Evolutionary conservation across 768 basidiomycete species (phyloP).

Genomic region (Rickenella mellea): DNA sequence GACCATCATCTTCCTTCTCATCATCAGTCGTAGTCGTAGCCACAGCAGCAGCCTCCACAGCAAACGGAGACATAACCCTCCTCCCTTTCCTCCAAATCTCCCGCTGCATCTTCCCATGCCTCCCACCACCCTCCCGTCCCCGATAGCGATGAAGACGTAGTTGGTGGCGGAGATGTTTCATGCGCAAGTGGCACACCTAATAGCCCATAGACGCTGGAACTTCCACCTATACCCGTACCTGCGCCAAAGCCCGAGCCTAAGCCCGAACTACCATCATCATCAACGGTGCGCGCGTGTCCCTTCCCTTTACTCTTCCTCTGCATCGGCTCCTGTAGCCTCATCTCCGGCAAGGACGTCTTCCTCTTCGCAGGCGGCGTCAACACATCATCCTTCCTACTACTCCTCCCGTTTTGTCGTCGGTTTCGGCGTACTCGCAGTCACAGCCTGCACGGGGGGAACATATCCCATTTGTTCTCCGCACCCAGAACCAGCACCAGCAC

Average conservation of each 20-base stretch:
- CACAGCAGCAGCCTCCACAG: no score
- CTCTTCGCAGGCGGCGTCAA: neutral
- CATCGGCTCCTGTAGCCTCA: neutral
- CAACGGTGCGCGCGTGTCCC: no score
- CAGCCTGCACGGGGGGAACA: slow-evolving; percentile 3
- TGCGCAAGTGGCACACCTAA: no score
- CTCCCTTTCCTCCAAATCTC: slow-evolving; percentile 10
- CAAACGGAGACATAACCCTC: no score
- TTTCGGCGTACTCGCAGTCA: slow-evolving; percentile 11
- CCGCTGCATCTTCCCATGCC: slow-evolving; percentile 1
- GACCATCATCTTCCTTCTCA: no score
- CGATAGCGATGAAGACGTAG: no score
- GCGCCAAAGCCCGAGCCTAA: slow-evolving; percentile 9
- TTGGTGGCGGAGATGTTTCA: no score
- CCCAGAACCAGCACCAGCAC: no score
- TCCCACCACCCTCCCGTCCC: slow-evolving; percentile 12
- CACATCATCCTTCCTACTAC: slow-evolving; percentile 7
- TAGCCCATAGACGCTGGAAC: neutral
- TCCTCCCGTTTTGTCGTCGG: slow-evolving; percentile 21
- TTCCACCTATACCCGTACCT: slow-evolving; percentile 1
- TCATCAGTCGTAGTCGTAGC: no score
- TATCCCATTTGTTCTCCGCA: slow-evolving; percentile 1
- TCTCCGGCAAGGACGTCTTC: neutral
- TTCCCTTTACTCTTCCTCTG: slow-evolving; percentile 7
- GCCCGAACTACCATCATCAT: slow-evolving; percentile 2